phyloP scores from a whole-genome alignment of 257 asterid genomes.

The Fraxinus anomala region DNA sequence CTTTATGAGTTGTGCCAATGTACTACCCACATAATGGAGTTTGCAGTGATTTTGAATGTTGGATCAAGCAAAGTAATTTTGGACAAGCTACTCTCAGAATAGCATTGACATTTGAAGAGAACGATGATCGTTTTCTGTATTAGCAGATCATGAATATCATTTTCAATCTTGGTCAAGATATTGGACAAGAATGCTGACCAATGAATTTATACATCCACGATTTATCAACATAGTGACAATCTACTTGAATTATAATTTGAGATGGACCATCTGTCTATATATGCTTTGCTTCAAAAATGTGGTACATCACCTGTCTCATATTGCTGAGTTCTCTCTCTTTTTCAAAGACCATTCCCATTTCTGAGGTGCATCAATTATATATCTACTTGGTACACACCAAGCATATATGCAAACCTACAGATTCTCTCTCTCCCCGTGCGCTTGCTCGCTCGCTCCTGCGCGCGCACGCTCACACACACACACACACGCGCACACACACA shows the following conservation, averaged over 20 bases:
- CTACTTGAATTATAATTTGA: neutral
- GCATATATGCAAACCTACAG: neutral
- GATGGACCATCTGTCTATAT: neutral
- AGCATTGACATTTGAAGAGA: neutral
- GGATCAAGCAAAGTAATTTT: neutral
- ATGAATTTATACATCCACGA: neutral
- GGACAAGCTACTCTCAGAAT: neutral
- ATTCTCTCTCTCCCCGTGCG: neutral
- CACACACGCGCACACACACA: neutral
- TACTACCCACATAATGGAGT: neutral
- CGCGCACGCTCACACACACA: neutral
- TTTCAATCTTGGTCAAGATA: neutral
- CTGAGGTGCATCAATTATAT: neutral
- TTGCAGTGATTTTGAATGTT: neutral
- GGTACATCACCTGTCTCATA: neutral
- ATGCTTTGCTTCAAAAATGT: neutral
- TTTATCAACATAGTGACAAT: neutral
- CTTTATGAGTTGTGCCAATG: neutral
- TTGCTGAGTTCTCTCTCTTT: neutral
- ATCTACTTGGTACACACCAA: neutral
- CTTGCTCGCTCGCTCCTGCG: neutral
- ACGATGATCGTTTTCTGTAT: neutral
- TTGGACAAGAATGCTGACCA: neutral
- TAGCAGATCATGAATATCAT: neutral
- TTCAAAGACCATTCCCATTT: neutral